Evolutionary conservation across 2,329 filamentous ascomycete species (phyloP).

Genomic region (Exophiala alcalophila): DNA sequence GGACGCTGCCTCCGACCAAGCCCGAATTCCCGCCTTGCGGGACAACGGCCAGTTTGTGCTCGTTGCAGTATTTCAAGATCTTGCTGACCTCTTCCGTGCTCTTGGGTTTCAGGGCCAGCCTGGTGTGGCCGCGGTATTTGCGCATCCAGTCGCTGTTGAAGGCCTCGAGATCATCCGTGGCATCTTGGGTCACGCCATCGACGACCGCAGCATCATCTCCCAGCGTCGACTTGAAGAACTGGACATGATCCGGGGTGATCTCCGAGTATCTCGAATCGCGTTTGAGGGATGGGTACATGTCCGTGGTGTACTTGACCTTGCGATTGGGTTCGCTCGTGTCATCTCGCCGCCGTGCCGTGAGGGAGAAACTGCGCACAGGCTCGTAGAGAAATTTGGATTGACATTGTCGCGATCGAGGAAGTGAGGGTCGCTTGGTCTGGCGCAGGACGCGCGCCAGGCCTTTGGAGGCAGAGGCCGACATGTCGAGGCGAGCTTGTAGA

Average conservation of each 20-base stretch:
- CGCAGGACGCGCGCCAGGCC: constrained; percentile 16
- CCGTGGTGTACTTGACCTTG: constrained; percentile 70
- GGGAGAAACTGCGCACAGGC: constrained; percentile 20
- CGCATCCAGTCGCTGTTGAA: constrained; percentile 99
- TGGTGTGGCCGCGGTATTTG: constrained; percentile 90
- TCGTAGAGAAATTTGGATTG: constrained; percentile 9
- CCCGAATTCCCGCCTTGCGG: constrained; percentile 97
- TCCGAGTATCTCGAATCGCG: constrained; percentile 68
- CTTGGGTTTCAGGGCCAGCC: constrained; percentile 80
- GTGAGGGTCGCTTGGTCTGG: constrained; percentile 16
- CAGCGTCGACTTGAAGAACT: constrained; percentile 76
- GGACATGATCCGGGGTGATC: constrained; percentile 75
- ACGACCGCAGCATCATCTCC: constrained; percentile 76
- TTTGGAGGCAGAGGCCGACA: constrained; percentile 19
- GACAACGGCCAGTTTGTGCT: constrained; percentile 85
- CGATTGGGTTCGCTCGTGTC: constrained; percentile 23
- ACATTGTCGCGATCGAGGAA: constrained; percentile 10
- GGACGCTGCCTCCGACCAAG: constrained; percentile 89
- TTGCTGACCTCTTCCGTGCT: constrained; percentile 85
- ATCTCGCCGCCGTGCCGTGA: constrained; percentile 16
- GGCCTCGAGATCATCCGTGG: constrained; percentile 75
- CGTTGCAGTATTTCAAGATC: constrained; percentile 92
- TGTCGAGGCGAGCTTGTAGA: constrained; percentile 7
- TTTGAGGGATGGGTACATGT: constrained; percentile 75
- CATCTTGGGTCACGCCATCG: constrained; percentile 74